Evolutionary conservation across 1,139 yeast genomes (phyloP).

Genomic region (Debaryomyces nepalensis): DNA sequence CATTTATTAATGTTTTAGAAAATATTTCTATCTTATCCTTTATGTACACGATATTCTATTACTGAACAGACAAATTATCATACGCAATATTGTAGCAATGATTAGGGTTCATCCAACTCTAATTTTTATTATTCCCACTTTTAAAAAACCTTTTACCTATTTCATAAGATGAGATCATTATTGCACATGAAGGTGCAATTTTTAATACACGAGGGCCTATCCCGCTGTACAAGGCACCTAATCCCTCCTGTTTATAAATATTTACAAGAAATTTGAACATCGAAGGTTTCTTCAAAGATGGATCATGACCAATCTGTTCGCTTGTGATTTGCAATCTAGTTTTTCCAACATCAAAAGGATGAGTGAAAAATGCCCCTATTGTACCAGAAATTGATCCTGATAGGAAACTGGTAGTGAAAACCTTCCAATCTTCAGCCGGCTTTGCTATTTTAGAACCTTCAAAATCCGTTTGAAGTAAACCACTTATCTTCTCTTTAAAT

Average conservation of each 20-base stretch:
- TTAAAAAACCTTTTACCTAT: slow-evolving; percentile 73
- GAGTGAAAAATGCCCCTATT: slow-evolving; percentile 82
- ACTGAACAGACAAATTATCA: background rate
- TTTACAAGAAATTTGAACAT: slow-evolving; percentile 70
- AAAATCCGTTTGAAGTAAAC: slow-evolving; percentile 31
- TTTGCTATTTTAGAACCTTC: slow-evolving; percentile 14
- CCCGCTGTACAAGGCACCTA: slow-evolving; percentile 80
- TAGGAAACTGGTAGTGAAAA: slow-evolving; percentile 74
- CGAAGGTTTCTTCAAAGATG: slow-evolving; percentile 35
- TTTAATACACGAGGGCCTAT: slow-evolving; percentile 83
- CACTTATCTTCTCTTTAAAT: slow-evolving; percentile 34
- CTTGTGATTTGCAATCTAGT: slow-evolving; percentile 80
- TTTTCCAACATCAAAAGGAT: slow-evolving; percentile 97
- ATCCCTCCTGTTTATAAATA: slow-evolving; percentile 75
- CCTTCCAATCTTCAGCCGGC: slow-evolving; percentile 48
- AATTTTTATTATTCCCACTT: slow-evolving; percentile 22
- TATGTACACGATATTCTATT: slow-evolving; percentile 9
- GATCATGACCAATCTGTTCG: slow-evolving; percentile 25
- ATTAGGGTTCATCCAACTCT: background rate
- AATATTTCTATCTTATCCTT: background rate
- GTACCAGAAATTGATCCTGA: slow-evolving; percentile 88
- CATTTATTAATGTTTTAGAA: slow-evolving; percentile 7
- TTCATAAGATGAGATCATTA: slow-evolving; percentile 96
- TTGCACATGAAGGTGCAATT: slow-evolving; percentile 97
- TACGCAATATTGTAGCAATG: background rate